phyloP scores from a whole-genome alignment of 352 stramenopile species.

The Phytophthora ohioensis region DNA sequence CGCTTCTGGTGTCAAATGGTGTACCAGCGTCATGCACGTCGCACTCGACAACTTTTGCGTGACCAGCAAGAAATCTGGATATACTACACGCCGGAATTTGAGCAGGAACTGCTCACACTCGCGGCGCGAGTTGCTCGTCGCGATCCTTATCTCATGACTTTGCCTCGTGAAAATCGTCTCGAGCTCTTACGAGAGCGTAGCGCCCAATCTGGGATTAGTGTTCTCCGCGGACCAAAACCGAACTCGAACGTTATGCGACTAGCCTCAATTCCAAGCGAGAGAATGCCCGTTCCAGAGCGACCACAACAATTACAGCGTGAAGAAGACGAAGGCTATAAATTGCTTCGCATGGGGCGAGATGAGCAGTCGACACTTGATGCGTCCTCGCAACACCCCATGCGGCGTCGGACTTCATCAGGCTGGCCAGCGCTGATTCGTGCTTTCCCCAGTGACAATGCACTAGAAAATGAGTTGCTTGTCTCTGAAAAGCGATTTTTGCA shows the following conservation, averaged over 20 bases:
- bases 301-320: conserved; percentile 14
- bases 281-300: conserved; percentile 1
- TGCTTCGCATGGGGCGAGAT: conserved; percentile 28
- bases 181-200: conserved; percentile 60
- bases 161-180: conserved; percentile 55
- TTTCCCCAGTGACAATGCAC: conserved; percentile 52
- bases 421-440: conserved; percentile 58
- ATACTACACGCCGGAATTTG: conserved; percentile 72
- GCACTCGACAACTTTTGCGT: conserved; percentile 57
- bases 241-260: conserved; percentile 38
- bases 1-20: conserved; percentile 83
- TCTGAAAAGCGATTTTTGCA: conserved; percentile 68
- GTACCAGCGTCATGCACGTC: conserved; percentile 67
- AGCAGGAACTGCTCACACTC: conserved; percentile 63
- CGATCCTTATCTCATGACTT: conserved; percentile 70
- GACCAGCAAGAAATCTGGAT: conserved; percentile 77
- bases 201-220: conserved; percentile 60
- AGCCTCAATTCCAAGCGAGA: conserved; percentile 18
- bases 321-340: conserved; percentile 34
- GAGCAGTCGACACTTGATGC: conserved; percentile 31
- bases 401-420: conserved; percentile 1
- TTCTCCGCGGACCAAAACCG: conserved; percentile 56
- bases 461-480: conserved; percentile 66
- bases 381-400: conserved; percentile 4
- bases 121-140: conserved; percentile 58